Evolutionary conservation across 2,329 filamentous ascomycete genomes (phyloP), one percentile per base, ranked within the genome.

Genomic region (Cordyceps farinosa): DNA sequence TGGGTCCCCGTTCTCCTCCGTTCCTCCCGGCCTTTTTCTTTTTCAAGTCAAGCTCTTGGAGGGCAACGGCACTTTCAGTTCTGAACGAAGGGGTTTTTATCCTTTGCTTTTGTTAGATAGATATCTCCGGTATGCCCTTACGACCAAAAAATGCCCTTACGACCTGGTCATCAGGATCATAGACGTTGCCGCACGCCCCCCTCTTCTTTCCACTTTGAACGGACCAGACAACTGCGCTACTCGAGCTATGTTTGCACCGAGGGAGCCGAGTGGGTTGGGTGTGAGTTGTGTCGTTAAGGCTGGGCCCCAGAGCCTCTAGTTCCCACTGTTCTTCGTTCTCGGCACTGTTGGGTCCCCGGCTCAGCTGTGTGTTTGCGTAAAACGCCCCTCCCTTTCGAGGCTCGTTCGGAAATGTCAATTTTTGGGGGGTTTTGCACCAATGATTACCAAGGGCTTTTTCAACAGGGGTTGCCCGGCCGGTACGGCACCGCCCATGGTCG

Each of bases 241-340:
- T 30, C 5, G 22, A 22, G 38, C 7, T 3, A 15, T 29, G n/a
- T 17, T 38, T 29, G 40, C 45, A 38, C 44, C 44, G 34, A 59
- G 32, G 32, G 56, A 59, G 56, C 56, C 45, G 56, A 42, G 56
- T 52, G 38, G 47, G 47, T 51, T 52, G 57, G 27, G 45, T 59
- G 36, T 47, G n/a, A 11, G 13, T 29, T 48, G 55, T 13, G 13
- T 8, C n/a, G 22, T 44, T 2, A 44, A 52, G 45, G 57, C 34
- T 52, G 45, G 22, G 9, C 55, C 30, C 44, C 13, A 47, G 30
- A 13, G 10, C 22, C 30, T 22, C 4, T 30, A 1, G 10, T 44
- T 40, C 5, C 38, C 38, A 15, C 38, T 22, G 22, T 22, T 38
- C 38, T 40, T 15, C 5, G 38, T 15, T 36, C 15, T 57, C 9